These are phyloP conservation scores for Didymella segeticola DNA, from an alignment of 2,329 filamentous ascomycete species.

Conservation along the genomic window DNA sequence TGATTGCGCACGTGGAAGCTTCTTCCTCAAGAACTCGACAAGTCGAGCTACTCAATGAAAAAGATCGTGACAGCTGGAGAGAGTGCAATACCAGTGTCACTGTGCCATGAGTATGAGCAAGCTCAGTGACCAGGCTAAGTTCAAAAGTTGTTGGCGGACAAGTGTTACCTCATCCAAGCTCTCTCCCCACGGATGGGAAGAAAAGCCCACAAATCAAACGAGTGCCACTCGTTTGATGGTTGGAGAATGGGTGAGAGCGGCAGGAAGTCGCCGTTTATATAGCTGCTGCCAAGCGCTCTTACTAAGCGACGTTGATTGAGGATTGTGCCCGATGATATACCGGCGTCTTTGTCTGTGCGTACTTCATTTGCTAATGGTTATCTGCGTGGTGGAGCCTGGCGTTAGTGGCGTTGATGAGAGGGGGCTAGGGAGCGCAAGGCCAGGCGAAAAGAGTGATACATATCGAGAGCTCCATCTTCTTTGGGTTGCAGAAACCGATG, in stretches of 20 bases:
- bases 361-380: too few relatives aligned
- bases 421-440: not conserved
- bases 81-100: slow-evolving; percentile 30
- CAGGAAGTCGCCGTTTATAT: not conserved
- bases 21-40: slow-evolving; percentile 32
- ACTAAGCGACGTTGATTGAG: not conserved
- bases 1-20: not conserved
- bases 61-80: slow-evolving; percentile 22
- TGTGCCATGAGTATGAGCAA: slow-evolving; percentile 19
- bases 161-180: not conserved
- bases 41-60: slow-evolving; percentile 32
- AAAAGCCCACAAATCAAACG: too few relatives aligned
- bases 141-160: slow-evolving; percentile 17
- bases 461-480: too few relatives aligned
- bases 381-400: not conserved
- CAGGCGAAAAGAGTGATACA: too few relatives aligned
- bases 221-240: not conserved
- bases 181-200: too few relatives aligned
- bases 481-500: too few relatives aligned
- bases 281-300: not conserved
- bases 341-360: not conserved
- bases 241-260: not conserved
- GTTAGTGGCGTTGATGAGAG: not conserved
- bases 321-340: not conserved
- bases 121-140: slow-evolving; percentile 2